These are phyloP conservation scores for Macrocybe gigantea DNA, from an alignment of 768 basidiomycete genomes.

Conservation along the genomic window DNA sequence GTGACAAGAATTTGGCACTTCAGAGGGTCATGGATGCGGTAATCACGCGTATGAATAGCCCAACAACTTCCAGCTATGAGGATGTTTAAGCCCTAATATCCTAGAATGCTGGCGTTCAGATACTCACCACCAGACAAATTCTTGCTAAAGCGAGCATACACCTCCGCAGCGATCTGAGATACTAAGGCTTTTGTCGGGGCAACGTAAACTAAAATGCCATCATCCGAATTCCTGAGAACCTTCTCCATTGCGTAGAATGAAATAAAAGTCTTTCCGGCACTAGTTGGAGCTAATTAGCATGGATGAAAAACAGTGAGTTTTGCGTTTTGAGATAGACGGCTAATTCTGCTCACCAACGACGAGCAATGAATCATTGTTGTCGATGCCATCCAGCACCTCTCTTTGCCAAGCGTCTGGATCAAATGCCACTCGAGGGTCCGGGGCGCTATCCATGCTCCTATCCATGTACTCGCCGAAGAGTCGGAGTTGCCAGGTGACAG, in stretches of 20 bases:
- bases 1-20: conserved; percentile 72
- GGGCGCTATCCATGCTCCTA: conserved; percentile 57
- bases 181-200: conserved; percentile 76
- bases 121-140: conserved; percentile 36
- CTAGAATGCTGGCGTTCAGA: neutral
- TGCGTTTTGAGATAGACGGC: neutral
- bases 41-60: conserved; percentile 64
- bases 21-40: conserved; percentile 53
- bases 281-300: conserved; percentile 48
- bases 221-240: conserved; percentile 53
- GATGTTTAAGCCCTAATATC: neutral
- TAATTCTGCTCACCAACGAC: conserved; percentile 47
- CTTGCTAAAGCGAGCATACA: conserved; percentile 66
- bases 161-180: conserved; percentile 64
- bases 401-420: conserved; percentile 70
- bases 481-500: conserved; percentile 62
- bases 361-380: conserved; percentile 51
- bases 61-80: conserved; percentile 44
- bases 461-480: conserved; percentile 70
- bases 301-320: neutral
- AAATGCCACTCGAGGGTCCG: conserved; percentile 55
- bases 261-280: conserved; percentile 74
- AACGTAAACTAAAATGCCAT: conserved; percentile 66
- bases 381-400: conserved; percentile 58
- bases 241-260: conserved; percentile 76